Evolutionary conservation across 495 filamentous ascomycete genomes (phyloP).

Genomic region (Aspergillus conjunctus): DNA sequence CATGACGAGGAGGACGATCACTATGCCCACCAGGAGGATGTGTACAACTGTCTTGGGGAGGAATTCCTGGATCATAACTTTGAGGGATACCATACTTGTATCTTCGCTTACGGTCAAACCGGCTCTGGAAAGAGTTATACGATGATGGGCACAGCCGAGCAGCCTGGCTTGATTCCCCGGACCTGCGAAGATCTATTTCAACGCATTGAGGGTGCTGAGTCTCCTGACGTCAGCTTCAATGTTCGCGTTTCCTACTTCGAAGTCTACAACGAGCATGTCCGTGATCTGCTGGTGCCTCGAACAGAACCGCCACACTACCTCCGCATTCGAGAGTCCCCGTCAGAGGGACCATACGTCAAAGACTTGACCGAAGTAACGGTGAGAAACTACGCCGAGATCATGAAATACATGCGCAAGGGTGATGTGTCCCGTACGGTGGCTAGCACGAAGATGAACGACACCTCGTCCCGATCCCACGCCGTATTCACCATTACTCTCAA

Average conservation of each 20-base stretch:
- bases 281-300: slow-evolving; percentile 82
- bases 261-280: slow-evolving; percentile 99
- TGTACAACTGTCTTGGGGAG: slow-evolving; percentile 92
- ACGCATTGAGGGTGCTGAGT: slow-evolving; percentile 81
- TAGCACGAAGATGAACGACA: slow-evolving; percentile 99
- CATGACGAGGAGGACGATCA: slow-evolving; percentile 72
- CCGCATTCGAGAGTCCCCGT: slow-evolving; percentile 93
- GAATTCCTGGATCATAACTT: slow-evolving; percentile 99
- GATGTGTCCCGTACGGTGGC: slow-evolving; percentile 89
- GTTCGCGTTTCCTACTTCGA: slow-evolving; percentile 98
- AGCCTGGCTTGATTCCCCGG: slow-evolving; percentile 92
- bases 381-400: slow-evolving; percentile 76
- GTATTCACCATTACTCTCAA: slow-evolving; percentile 98
- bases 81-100: slow-evolving; percentile 98
- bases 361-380: slow-evolving; percentile 92
- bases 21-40: slow-evolving; percentile 85
- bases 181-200: slow-evolving; percentile 97
- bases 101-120: slow-evolving; percentile 98
- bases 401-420: slow-evolving; percentile 86
- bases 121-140: slow-evolving; percentile 98
- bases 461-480: slow-evolving; percentile 87
- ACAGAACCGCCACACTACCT: slow-evolving; percentile 85
- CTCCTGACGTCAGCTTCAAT: slow-evolving; percentile 89
- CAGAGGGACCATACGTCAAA: slow-evolving; percentile 97
- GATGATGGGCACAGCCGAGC: slow-evolving; percentile 93